Evolutionary conservation across 306 rosid species (phyloP).

Genomic region (Gynostemma pentaphyllum): DNA sequence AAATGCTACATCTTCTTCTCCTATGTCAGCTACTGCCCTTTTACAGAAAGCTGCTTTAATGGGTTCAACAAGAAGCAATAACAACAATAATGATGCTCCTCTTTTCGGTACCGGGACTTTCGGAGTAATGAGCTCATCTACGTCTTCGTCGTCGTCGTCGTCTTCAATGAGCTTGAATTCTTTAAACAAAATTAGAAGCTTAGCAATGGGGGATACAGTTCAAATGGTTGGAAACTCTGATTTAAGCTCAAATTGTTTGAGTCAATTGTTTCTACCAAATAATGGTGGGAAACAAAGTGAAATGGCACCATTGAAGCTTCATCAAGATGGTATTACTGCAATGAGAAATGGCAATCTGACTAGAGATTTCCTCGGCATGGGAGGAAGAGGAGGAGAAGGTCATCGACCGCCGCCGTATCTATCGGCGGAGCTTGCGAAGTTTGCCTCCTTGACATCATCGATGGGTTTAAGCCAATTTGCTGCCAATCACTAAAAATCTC

Average conservation of each 20-base stretch:
- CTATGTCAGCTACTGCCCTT: slow-evolving; percentile 55
- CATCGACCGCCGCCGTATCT: slow-evolving; percentile 25
- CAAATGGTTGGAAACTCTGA: not conserved
- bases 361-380: slow-evolving; percentile 78
- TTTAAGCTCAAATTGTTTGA: slow-evolving; percentile 20
- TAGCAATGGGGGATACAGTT: not conserved
- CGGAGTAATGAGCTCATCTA: slow-evolving; percentile 38
- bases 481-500: slow-evolving; percentile 28
- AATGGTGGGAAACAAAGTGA: slow-evolving; percentile 14
- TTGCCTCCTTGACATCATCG: slow-evolving; percentile 37
- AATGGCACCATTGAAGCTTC: not conserved
- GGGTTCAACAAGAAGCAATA: slow-evolving; percentile 34
- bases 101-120: slow-evolving; percentile 33
- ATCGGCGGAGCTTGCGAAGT: slow-evolving; percentile 54
- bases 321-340: slow-evolving; percentile 6
- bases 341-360: slow-evolving; percentile 28
- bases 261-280: slow-evolving; percentile 27
- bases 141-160: slow-evolving; percentile 37
- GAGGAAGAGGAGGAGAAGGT: slow-evolving; percentile 28
- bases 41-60: slow-evolving; percentile 37
- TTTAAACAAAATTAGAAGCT: slow-evolving; percentile 11
- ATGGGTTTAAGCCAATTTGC: slow-evolving; percentile 63
- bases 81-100: slow-evolving; percentile 14
- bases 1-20: slow-evolving; percentile 26
- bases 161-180: slow-evolving; percentile 23